phyloP scores from a whole-genome alignment of 2,329 filamentous ascomycete genomes.

The Thielaviopsis cerberus region DNA sequence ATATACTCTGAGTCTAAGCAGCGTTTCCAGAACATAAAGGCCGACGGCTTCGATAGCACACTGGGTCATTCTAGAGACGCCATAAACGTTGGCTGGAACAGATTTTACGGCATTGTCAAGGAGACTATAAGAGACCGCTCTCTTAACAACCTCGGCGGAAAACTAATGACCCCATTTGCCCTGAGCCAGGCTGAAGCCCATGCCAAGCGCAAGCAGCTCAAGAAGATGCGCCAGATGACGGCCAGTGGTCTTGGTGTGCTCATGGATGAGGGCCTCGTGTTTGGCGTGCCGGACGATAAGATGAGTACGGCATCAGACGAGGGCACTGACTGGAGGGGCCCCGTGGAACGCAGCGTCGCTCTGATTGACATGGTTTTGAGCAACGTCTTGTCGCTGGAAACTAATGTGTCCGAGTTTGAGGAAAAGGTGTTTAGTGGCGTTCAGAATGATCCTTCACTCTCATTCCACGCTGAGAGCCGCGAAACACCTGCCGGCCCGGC shows the following conservation, averaged over 20 bases:
- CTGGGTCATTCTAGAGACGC: constrained; percentile 1
- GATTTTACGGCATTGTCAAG: constrained; percentile 66
- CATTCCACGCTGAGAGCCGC: constrained; percentile 30
- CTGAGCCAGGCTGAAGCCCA: constrained; percentile 56
- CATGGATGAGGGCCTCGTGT: constrained; percentile 65
- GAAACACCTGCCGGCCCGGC: constrained; percentile 30
- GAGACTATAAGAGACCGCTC: constrained; percentile 58
- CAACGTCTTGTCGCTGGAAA: constrained; percentile 47
- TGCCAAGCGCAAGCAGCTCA: constrained; percentile 52
- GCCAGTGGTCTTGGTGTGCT: constrained; percentile 75
- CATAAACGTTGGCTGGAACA: constrained; percentile 31
- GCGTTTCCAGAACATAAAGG: constrained; percentile 22
- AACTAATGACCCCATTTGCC: constrained; percentile 62
- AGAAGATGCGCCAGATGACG: constrained; percentile 57
- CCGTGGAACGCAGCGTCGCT: constrained; percentile 61
- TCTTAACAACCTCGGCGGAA: constrained; percentile 49
- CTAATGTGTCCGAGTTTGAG: constrained; percentile 44
- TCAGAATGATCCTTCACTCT: constrained; percentile 40
- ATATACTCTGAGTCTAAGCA: constrained; percentile 44
- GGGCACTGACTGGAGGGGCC: constrained; percentile 42
- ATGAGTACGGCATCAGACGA: constrained; percentile 17
- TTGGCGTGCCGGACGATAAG: constrained; percentile 36
- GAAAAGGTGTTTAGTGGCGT: constrained; percentile 46
- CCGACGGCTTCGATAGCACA: constrained; percentile 9
- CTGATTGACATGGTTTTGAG: constrained; percentile 73